Conservation (phyloP, 2,329 filamentous ascomycete genomes). For the Neurospora sp. region DNA sequence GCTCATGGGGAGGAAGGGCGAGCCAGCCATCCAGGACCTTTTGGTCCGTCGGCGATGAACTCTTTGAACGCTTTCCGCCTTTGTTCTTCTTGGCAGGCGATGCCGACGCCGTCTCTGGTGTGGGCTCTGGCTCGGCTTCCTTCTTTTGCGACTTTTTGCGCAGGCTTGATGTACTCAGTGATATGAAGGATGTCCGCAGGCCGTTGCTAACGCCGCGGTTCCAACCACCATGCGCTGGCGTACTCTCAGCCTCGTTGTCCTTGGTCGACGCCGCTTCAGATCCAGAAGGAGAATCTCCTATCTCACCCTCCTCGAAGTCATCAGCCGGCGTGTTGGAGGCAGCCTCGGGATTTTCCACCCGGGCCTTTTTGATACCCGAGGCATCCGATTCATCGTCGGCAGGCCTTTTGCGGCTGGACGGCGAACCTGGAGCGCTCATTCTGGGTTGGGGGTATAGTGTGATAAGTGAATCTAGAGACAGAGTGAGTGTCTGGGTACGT, state of each 20-base stretch:
- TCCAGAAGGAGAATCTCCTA: constrained; percentile 18
- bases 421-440: not conserved
- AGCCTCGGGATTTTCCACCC: not conserved
- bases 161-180: not conserved
- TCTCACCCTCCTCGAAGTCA: constrained; percentile 24
- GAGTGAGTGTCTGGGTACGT: not conserved
- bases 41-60: not conserved
- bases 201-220: constrained; percentile 20
- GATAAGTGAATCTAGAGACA: not conserved
- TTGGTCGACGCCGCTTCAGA: constrained; percentile 1
- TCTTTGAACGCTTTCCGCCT: not conserved
- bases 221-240: constrained; percentile 14
- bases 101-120: not conserved
- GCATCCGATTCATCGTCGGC: not conserved
- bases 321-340: constrained; percentile 12
- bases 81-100: not conserved
- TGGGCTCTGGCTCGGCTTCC: not conserved
- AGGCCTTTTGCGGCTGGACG: not conserved
- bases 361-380: constrained; percentile 1
- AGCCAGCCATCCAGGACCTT: constrained; percentile 1
- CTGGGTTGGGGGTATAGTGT: not conserved
- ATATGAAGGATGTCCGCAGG: constrained; percentile 19
- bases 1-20: constrained; percentile 3
- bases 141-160: not conserved
- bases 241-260: constrained; percentile 1